Evolutionary conservation across 78 protist species (phyloP), one percentile per base, ranked within the genome.

Genomic region (Cavenderia fasciculata): DNA sequence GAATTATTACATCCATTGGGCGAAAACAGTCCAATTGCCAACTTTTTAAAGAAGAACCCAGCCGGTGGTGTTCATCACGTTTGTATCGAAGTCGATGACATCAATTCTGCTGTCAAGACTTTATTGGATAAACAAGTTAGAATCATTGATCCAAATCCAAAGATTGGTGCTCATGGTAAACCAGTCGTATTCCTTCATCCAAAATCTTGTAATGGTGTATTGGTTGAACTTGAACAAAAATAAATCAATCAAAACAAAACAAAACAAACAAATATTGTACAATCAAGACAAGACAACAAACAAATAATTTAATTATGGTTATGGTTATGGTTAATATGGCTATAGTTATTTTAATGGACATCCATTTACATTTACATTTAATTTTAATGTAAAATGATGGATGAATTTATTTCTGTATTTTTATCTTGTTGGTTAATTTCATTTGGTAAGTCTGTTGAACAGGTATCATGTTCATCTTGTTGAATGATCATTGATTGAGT

Each of bases 111-210:
- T 25, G 87, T 92, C 46, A 59, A 79, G 21, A 61, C 47, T 21
- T 78, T 92, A 10, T 29, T 38, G 16, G 69, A 68, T 7, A 74
- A 75, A 16, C 86, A 87, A n/a, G 75, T 97, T 47, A 85, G 94
- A 33, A 44, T 93, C 16, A 87, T 97, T 21, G 84, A 66, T 19
- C 85, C 66, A 38, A 92, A 94, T 65, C 96, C 99, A 25, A 97
- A 97, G 88, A 96, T 97, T 31, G 98, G 97, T 43, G 99, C 99
- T 1, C 99, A 97, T 73, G 98, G 98, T 46, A 97, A 97, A 66
- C 98, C 98, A 23, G 99, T 97, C 33, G 92, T 96, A 16, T 97
- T 97, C 75, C 33, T 97, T 2, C 98, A 97, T 87, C 99, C 99
- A 14, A 97, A 96, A 77, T 93, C 96, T 71, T 65, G 82, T 74